Conservation (phyloP, 2,329 filamentous ascomycete genomes). For the Xylariaceae sp. region DNA sequence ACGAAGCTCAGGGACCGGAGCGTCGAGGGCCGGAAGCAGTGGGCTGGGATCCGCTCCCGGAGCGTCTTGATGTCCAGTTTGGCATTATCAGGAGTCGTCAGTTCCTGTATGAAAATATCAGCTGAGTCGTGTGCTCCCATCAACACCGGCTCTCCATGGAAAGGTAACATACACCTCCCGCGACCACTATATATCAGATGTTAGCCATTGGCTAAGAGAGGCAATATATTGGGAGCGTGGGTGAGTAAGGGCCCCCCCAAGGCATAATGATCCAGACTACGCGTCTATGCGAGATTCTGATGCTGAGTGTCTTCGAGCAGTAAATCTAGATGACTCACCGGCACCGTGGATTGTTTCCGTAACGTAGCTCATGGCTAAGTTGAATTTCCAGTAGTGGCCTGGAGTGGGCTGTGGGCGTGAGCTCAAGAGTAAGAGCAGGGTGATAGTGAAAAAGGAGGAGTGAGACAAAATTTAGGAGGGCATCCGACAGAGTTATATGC, state of each 20-base stretch:
- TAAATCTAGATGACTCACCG: conserved; percentile 2
- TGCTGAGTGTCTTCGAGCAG: no score
- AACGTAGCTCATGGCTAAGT: conserved; percentile 8
- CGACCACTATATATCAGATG: conserved; percentile 2
- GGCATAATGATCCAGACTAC: not conserved
- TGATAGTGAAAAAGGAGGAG: no score
- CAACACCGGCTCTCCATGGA: no score
- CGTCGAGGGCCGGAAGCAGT: conserved; percentile 54
- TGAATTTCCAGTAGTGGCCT: not conserved
- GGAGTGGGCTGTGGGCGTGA: not conserved
- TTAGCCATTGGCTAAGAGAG: not conserved
- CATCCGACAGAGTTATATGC: no score
- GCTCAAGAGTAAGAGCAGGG: no score
- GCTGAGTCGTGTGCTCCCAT: no score
- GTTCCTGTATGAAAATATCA: no score
- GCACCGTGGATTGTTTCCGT: conserved; percentile 17
- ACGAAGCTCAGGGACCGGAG: conserved; percentile 48
- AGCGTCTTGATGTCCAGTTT: conserved; percentile 38
- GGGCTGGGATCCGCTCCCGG: conserved; percentile 47
- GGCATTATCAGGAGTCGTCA: conserved; percentile 7
- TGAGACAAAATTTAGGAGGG: no score
- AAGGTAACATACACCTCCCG: conserved; percentile 6
- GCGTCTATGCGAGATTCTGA: no score
- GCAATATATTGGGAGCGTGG: not conserved
- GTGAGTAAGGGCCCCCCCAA: not conserved